Evolutionary conservation across 345 rosid species (phyloP).

Genomic region (Boechera stricta): DNA sequence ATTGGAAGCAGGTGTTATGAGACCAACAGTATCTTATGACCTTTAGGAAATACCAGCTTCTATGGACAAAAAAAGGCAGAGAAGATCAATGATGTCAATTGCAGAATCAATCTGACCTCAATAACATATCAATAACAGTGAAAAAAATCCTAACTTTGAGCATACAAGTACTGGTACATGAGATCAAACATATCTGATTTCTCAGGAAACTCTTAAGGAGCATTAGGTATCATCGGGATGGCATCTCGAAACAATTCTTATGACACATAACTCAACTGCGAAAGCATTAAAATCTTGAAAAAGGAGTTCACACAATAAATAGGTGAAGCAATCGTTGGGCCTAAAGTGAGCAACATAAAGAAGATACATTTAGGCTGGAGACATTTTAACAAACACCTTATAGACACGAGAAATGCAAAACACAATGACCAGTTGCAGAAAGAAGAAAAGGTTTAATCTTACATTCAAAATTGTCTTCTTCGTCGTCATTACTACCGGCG

Average conservation of each 20-base stretch:
- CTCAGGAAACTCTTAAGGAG: not conserved
- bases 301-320: not conserved
- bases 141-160: constrained; percentile 1
- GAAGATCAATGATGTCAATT: not conserved
- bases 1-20: not conserved
- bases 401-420: constrained; percentile 21
- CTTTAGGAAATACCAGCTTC: constrained; percentile 12
- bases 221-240: too few species aligned
- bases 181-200: not conserved
- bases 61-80: constrained; percentile 12
- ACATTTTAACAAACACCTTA: constrained; percentile 45
- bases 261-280: not conserved
- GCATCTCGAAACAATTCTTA: not conserved
- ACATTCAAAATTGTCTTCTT: constrained; percentile 47
- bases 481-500: constrained; percentile 11
- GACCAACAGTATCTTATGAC: constrained; percentile 15
- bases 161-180: not conserved
- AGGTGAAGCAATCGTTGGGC: constrained; percentile 14
- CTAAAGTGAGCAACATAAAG: not conserved
- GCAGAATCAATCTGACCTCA: not conserved
- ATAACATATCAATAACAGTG: not conserved
- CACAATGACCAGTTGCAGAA: not conserved
- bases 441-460: not conserved
- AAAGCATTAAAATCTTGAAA: constrained; percentile 1
- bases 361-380: not conserved